Conservation (phyloP, 192 early-diverging fungal genomes). For the Diversispora eburnea region DNA sequence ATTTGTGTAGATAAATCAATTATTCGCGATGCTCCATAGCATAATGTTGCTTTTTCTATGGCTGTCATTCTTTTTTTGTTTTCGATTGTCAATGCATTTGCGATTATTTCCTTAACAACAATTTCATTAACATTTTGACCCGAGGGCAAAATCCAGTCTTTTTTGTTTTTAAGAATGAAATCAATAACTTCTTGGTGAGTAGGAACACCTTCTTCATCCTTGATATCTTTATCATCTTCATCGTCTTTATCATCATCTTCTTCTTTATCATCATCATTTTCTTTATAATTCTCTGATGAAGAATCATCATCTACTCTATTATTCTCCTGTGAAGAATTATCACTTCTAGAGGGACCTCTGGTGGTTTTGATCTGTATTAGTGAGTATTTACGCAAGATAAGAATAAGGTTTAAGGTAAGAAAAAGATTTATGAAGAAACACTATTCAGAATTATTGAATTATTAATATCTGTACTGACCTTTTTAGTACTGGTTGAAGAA, state of each 20-base stretch:
- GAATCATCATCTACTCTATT: too few relatives aligned
- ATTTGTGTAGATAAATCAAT: conserved; percentile 27
- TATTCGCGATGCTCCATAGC: conserved; percentile 26
- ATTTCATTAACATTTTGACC: conserved; percentile 22
- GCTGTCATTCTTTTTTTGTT: conserved; percentile 19
- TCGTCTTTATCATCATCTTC: not conserved
- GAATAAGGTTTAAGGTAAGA: too few relatives aligned
- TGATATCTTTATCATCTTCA: not conserved
- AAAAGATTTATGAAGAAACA: too few relatives aligned
- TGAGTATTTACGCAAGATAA: too few relatives aligned
- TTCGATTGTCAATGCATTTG: conserved; percentile 14
- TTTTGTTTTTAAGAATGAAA: not conserved
- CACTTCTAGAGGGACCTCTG: too few relatives aligned
- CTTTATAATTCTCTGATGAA: too few relatives aligned
- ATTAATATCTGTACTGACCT: too few relatives aligned
- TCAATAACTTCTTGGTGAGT: conserved; percentile 1
- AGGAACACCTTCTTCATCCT: conserved; percentile 11
- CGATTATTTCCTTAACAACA: conserved; percentile 17
- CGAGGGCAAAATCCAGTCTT: conserved; percentile 27
- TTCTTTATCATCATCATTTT: too few relatives aligned
- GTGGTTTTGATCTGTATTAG: too few relatives aligned
- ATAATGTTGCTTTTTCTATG: conserved; percentile 25
- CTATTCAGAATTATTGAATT: too few relatives aligned
- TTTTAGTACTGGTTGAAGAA: too few relatives aligned
- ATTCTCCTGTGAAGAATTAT: too few relatives aligned